Conservation (phyloP, 257 asterid species). For the Lantana camara region DNA sequence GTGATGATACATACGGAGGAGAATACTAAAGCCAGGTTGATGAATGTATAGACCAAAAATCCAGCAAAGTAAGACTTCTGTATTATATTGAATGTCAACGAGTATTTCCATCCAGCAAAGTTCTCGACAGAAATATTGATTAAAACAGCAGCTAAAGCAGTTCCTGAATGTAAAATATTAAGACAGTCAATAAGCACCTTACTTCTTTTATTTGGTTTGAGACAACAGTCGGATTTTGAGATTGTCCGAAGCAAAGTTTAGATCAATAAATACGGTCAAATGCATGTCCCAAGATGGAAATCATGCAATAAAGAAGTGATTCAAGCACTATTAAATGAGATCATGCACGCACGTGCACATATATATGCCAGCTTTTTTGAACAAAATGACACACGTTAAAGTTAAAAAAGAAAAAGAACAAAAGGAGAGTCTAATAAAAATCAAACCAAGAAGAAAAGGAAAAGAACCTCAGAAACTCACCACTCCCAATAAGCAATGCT, state of each 20-base stretch:
- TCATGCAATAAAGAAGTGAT: neutral
- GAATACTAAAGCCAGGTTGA: slow-evolving; percentile 87
- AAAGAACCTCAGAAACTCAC: slow-evolving; percentile 51
- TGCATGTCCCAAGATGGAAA: neutral
- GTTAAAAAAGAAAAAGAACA: neutral
- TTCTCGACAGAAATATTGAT: slow-evolving; percentile 97
- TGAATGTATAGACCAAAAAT: slow-evolving; percentile 69
- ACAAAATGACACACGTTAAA: neutral
- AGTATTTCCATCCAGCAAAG: slow-evolving; percentile 99
- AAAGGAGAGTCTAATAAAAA: neutral
- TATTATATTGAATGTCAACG: slow-evolving; percentile 84
- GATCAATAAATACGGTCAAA: neutral
- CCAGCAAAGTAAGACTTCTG: slow-evolving; percentile 95
- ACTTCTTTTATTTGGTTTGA: neutral
- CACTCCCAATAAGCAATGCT: slow-evolving; percentile 87
- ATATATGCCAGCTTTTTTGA: neutral
- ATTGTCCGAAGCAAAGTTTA: neutral
- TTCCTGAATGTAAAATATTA: slow-evolving; percentile 55
- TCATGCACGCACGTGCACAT: too few species aligned
- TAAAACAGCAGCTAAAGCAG: slow-evolving; percentile 95
- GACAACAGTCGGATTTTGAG: neutral
- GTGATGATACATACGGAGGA: slow-evolving; percentile 92
- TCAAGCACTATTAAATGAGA: too few species aligned
- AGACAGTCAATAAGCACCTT: slow-evolving; percentile 22
- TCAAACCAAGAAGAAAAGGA: neutral